phyloP scores from a whole-genome alignment of 768 basidiomycete species.

The Lactifluus rugatus region DNA sequence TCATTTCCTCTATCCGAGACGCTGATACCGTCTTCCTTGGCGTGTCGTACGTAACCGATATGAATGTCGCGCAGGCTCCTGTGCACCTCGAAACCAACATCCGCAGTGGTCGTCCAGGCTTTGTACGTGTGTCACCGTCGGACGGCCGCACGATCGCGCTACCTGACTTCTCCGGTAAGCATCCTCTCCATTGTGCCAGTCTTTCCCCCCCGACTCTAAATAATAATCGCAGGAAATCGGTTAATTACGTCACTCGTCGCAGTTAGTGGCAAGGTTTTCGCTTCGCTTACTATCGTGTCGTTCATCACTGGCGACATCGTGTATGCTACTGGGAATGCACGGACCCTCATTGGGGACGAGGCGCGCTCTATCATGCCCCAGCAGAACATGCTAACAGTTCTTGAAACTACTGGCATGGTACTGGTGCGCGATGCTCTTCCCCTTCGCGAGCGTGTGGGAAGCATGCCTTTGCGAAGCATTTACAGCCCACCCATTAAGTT shows the following conservation, averaged over 20 bases:
- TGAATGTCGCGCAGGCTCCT: constrained; percentile 35
- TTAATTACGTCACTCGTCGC: constrained; percentile 50
- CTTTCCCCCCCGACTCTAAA: neutral
- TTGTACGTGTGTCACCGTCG: constrained; percentile 45
- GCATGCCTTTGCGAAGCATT: constrained; percentile 31
- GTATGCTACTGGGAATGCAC: constrained; percentile 51
- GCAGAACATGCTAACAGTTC: constrained; percentile 39
- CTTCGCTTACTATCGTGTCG: constrained; percentile 46
- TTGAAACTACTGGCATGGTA: constrained; percentile 43
- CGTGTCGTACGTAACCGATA: constrained; percentile 37
- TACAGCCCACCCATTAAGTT: constrained; percentile 51
- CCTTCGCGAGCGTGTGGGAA: constrained; percentile 33
- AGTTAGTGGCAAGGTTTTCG: constrained; percentile 35
- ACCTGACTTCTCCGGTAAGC: constrained; percentile 50
- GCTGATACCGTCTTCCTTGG: constrained; percentile 50
- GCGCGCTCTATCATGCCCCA: constrained; percentile 48
- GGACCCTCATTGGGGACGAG: constrained; percentile 37
- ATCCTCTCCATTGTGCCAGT: neutral
- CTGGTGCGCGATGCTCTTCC: constrained; percentile 48
- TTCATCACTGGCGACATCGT: constrained; percentile 47
- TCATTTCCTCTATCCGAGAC: constrained; percentile 37
- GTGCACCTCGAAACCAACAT: constrained; percentile 58
- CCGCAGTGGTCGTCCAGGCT: constrained; percentile 53
- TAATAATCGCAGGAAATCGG: constrained; percentile 40
- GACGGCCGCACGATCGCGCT: constrained; percentile 47